These are phyloP conservation scores for Prunus davidiana DNA, from an alignment of 306 rosid species.

Conservation along the genomic window DNA sequence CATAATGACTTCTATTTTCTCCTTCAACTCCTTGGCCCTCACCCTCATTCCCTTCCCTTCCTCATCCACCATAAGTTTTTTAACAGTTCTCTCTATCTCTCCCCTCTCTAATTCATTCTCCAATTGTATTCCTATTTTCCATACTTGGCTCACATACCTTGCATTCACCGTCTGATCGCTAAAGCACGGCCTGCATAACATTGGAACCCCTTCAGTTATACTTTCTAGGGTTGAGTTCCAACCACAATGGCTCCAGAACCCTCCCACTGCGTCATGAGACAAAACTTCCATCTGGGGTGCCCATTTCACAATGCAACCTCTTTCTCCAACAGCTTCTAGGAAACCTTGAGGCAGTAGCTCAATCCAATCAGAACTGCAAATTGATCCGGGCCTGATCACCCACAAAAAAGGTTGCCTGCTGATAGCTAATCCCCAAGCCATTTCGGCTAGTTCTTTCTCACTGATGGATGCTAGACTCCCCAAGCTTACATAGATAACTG, in stretches of 20 bases:
- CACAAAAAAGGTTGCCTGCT: conserved; percentile 51
- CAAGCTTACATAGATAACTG: conserved; percentile 34
- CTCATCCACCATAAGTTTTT: conserved; percentile 33
- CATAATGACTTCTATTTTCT: conserved; percentile 37
- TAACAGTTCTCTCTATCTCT: conserved; percentile 40
- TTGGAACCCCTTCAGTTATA: conserved; percentile 61
- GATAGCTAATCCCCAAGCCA: conserved; percentile 46
- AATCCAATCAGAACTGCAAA: conserved; percentile 42
- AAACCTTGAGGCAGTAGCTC: conserved; percentile 49
- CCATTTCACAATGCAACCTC: conserved; percentile 61
- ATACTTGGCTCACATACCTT: conserved; percentile 47
- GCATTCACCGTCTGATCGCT: conserved; percentile 55
- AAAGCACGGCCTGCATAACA: conserved; percentile 56
- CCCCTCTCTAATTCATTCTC: conserved; percentile 37
- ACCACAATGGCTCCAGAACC: conserved; percentile 65
- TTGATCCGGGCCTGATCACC: conserved; percentile 51
- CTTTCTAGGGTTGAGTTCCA: conserved; percentile 78
- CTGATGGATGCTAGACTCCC: conserved; percentile 49
- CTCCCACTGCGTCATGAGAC: conserved; percentile 50
- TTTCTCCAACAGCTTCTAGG: conserved; percentile 34
- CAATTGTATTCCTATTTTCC: conserved; percentile 50
- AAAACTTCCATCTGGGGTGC: conserved; percentile 65
- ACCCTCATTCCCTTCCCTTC: conserved; percentile 48
- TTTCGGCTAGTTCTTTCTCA: conserved; percentile 37
- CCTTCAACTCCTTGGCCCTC: conserved; percentile 37